Evolutionary conservation across 129 eudicot genomes (phyloP).

Genomic region (Artemisia annua): DNA sequence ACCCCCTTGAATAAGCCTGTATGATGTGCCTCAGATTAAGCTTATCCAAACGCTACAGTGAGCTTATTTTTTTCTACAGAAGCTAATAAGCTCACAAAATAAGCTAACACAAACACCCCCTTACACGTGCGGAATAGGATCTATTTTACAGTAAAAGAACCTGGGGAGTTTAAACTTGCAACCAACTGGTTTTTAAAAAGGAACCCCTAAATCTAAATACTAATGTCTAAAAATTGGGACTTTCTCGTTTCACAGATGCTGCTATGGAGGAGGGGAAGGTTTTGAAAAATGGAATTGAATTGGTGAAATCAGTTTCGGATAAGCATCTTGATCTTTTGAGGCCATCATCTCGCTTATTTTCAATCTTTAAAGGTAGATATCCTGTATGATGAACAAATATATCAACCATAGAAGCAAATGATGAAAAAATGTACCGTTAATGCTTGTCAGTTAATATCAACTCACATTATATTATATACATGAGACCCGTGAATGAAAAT

Average conservation of each 20-base stretch:
- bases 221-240: conserved; percentile 40
- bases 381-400: conserved; percentile 12
- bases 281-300: conserved; percentile 61
- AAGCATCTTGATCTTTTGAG: conserved; percentile 95
- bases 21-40: too few relatives aligned
- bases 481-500: background rate
- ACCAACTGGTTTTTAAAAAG: conserved; percentile 9
- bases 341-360: conserved; percentile 74
- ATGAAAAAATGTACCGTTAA: background rate
- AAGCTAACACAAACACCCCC: too few relatives aligned
- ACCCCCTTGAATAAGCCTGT: too few relatives aligned
- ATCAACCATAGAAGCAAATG: conserved; percentile 7
- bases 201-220: background rate
- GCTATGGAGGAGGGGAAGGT: conserved; percentile 68
- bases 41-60: too few relatives aligned
- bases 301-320: conserved; percentile 76
- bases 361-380: conserved; percentile 72
- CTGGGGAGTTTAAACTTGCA: background rate
- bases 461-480: background rate
- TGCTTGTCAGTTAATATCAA: background rate
- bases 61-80: too few relatives aligned
- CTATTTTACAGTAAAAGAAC: background rate
- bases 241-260: conserved; percentile 72
- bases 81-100: too few relatives aligned
- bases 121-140: background rate